Conservation (phyloP, 2,329 filamentous ascomycete species). For the Neopestalotiopsis sp. region DNA sequence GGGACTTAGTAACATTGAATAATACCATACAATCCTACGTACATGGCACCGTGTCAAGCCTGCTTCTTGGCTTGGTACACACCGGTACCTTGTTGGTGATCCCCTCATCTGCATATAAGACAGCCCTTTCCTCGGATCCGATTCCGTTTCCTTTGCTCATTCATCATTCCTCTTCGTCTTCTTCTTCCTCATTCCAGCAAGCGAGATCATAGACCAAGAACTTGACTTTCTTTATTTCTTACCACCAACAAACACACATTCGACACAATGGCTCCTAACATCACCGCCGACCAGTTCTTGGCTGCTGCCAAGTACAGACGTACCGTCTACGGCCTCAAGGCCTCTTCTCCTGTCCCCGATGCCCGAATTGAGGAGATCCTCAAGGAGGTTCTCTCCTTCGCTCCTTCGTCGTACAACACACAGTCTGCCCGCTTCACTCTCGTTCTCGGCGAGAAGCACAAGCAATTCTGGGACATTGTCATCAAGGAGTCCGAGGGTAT, state of each 20-base stretch:
- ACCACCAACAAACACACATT: background rate
- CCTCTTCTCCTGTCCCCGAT: slow-evolving; percentile 34
- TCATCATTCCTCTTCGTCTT: background rate
- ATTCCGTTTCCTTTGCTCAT: background rate
- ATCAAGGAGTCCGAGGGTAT: slow-evolving; percentile 24
- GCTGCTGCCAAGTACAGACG: slow-evolving; percentile 34
- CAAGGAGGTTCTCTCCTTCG: slow-evolving; percentile 26
- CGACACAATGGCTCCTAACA: slow-evolving; percentile 18
- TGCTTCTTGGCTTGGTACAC: background rate
- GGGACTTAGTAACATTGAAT: background rate
- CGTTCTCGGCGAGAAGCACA: slow-evolving; percentile 29
- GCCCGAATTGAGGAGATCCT: slow-evolving; percentile 34
- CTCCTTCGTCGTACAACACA: slow-evolving; percentile 31
- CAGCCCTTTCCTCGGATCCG: background rate
- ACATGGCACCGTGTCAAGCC: background rate
- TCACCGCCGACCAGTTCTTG: slow-evolving; percentile 31
- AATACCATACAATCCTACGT: background rate
- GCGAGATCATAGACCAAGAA: background rate
- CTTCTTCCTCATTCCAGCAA: background rate
- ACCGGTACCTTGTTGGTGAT: background rate
- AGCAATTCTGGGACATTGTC: slow-evolving; percentile 28
- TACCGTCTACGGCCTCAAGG: slow-evolving; percentile 33
- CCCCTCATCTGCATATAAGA: slow-evolving; percentile 6
- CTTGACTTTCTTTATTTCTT: background rate
- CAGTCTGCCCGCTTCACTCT: slow-evolving; percentile 28